Base-by-base conservation (phyloP, 176 grass and related monocot species). In the Pontederia crassipes region DNA sequence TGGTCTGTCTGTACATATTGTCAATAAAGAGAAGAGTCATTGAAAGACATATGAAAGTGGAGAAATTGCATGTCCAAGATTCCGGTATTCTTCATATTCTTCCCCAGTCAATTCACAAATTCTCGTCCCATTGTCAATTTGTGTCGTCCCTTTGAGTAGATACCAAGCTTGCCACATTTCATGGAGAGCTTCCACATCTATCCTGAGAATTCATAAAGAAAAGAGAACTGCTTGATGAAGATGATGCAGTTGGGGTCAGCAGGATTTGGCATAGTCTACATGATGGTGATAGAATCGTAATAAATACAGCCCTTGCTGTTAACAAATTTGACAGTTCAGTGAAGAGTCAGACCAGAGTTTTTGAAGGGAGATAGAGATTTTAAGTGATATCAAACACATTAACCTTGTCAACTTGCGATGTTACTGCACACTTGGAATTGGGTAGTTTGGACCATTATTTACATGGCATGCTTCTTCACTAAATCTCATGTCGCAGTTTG, bases 271-370 rank as follows among this genome's bases (percentile, higher is more conserved):
- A 98, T 84, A 0, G 87, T 98, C 64, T 98, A 89, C 81, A 98
- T 86, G 45, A 92, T 98, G 87, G 67, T 76, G 35, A 98, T 98
- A 81, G 93, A 98, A n/a, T n/a, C n/a, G n/a, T 26, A 87, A 98
- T 15, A n/a, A 81, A 76, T 48, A 81, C 49, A 2, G 74, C 78
- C 4, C 92, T 92, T 54, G 93, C 87, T 0, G 93, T 92, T 20
- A 98, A 98, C 71, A 88, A 81, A 71, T 92, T 98, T n/a, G 79
- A 88, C 56, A 83, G 57, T 66, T 58, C 24, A 78, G 84, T 0
- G 67, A 92, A 32, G 72, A 76, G 2, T 76, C 75, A 0, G 84
- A 86, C 55, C 75, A 68, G 63, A 79, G 73, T 13, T 89, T 98
- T 0, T 87, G 92, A 66, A 98, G 86, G 78, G 93, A 98, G 64